These are phyloP conservation scores for Rubia yunnanensis DNA, from an alignment of 257 asterid genomes.

Conservation along the genomic window DNA sequence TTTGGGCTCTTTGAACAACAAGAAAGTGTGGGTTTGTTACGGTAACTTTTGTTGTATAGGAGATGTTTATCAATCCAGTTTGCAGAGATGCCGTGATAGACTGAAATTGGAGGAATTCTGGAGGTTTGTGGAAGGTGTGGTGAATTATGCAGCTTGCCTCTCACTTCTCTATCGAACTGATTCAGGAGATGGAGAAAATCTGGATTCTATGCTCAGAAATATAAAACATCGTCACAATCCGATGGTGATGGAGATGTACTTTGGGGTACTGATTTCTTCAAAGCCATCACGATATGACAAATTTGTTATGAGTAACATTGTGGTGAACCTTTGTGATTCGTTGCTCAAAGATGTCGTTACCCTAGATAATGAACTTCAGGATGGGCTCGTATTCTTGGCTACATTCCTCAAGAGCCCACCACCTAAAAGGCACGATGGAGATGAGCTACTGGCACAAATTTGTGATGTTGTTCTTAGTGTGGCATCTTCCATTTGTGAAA, in stretches of 20 bases:
- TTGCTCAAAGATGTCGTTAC: not conserved
- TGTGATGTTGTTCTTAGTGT: not conserved
- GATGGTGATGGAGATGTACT: not conserved
- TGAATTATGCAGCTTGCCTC: not conserved
- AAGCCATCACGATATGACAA: no score
- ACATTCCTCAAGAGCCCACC: no score
- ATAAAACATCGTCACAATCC: not conserved
- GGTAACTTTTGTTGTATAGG: not conserved
- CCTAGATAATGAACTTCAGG: not conserved
- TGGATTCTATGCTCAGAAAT: not conserved
- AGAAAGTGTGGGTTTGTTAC: not conserved
- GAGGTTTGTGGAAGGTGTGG: not conserved
- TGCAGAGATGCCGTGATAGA: not conserved
- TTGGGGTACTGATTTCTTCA: no score
- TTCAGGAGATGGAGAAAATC: not conserved
- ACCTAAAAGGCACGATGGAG: no score
- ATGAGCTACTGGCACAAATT: no score
- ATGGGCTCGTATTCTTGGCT: not conserved
- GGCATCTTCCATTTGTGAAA: not conserved
- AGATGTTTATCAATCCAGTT: not conserved
- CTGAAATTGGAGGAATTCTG: not conserved
- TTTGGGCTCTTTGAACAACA: not conserved
- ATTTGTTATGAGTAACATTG: not conserved
- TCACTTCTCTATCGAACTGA: not conserved
- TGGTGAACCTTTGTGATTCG: not conserved